A percentile compares a stretch with the other conserved stretches of the same genome.
Conservation (phyloP, 208 protist genomes). For the Trypanosoma rangeli region DNA sequence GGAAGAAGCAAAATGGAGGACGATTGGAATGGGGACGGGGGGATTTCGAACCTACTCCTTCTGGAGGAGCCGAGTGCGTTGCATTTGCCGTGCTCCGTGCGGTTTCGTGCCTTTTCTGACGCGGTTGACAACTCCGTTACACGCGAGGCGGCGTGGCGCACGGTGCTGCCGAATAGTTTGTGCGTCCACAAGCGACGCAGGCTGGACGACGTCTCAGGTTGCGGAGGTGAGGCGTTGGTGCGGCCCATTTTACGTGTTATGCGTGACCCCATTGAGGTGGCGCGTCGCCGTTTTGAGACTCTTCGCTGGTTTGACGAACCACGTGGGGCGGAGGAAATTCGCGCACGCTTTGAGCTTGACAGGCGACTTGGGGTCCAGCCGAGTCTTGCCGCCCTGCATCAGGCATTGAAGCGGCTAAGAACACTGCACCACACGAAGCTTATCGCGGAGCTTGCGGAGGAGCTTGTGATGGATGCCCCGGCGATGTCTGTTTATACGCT, state of each 20-base stretch:
- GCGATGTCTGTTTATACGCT: slow-evolving; percentile 27
- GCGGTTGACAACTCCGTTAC: slow-evolving; percentile 12
- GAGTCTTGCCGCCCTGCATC: slow-evolving; percentile 51
- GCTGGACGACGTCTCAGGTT: slow-evolving; percentile 12
- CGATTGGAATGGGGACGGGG: slow-evolving; percentile 29
- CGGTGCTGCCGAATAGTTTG: slow-evolving; percentile 4
- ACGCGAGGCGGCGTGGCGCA: slow-evolving; percentile 4
- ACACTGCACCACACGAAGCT: slow-evolving; percentile 38
- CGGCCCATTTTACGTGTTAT: slow-evolving; percentile 38
- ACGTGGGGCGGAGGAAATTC: slow-evolving; percentile 47
- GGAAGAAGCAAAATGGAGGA: slow-evolving; percentile 25
- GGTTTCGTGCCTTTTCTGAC: slow-evolving; percentile 38
- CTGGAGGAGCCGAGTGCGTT: slow-evolving; percentile 33
- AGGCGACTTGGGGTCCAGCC: slow-evolving; percentile 51
- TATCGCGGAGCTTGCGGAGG: slow-evolving; percentile 48
- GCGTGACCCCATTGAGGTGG: slow-evolving; percentile 44
- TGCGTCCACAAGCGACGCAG: slow-evolving; percentile 25
- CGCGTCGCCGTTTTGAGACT: slow-evolving; percentile 58
- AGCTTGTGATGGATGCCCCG: slow-evolving; percentile 32
- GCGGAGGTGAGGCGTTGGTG: slow-evolving; percentile 11
- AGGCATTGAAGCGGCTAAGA: slow-evolving; percentile 41
- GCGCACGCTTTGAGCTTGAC: slow-evolving; percentile 63
- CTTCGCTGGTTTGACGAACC: slow-evolving; percentile 64
- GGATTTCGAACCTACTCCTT: slow-evolving; percentile 20
- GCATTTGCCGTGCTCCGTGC: slow-evolving; percentile 24